Evolutionary conservation across 2,329 filamentous ascomycete genomes (phyloP).

Genomic region (Aureobasidium sp.): DNA sequence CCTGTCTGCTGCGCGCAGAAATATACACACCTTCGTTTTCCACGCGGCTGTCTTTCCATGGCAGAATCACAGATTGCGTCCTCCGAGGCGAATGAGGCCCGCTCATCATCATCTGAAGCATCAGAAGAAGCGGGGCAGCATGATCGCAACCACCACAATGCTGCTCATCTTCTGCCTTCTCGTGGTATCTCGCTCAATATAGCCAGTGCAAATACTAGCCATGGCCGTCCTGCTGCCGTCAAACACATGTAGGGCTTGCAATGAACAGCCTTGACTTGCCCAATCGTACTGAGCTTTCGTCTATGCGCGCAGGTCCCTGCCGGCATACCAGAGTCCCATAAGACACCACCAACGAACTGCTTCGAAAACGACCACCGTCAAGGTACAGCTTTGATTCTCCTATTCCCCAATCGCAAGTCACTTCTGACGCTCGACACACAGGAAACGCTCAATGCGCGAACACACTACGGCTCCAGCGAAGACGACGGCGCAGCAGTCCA

Average conservation of each 20-base stretch:
- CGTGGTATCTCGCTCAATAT: constrained; percentile 41
- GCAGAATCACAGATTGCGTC: background rate
- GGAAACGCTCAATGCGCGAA: constrained; percentile 87
- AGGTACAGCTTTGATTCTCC: constrained; percentile 29
- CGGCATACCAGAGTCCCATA: constrained; percentile 53
- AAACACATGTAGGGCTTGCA: constrained; percentile 39
- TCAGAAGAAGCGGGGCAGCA: constrained; percentile 18
- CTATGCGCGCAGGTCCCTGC: constrained; percentile 40
- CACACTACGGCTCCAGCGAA: constrained; percentile 78
- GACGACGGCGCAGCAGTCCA: constrained; percentile 73
- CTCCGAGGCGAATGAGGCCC: background rate
- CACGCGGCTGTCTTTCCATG: background rate
- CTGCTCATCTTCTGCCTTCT: constrained; percentile 30
- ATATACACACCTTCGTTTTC: too few species aligned
- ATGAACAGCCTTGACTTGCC: too few species aligned
- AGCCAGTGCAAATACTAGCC: constrained; percentile 26
- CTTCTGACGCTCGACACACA: constrained; percentile 26
- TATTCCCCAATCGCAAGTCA: background rate
- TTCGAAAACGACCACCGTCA: constrained; percentile 53
- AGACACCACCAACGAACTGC: constrained; percentile 56
- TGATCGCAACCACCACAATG: background rate
- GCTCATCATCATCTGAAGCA: constrained; percentile 11
- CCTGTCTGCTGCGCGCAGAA: background rate
- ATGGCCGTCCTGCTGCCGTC: constrained; percentile 33
- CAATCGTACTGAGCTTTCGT: constrained; percentile 13